Evolutionary conservation across 345 rosid species (phyloP).

Genomic region (Camelina hispida): DNA sequence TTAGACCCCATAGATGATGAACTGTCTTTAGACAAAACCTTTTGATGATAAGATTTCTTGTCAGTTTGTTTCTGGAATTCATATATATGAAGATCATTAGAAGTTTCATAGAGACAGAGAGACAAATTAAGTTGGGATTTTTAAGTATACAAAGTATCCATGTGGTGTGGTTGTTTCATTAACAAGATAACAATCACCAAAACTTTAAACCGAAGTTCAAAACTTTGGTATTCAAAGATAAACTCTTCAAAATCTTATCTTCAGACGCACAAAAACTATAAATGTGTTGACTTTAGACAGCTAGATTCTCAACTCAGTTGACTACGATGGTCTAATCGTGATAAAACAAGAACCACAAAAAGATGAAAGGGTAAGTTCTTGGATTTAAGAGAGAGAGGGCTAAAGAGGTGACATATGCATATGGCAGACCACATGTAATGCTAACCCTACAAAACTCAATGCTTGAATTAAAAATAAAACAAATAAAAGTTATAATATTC

Average conservation of each 20-base stretch:
- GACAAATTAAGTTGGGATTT: neutral
- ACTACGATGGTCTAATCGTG: slow-evolving; percentile 42
- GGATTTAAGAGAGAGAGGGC: slow-evolving; percentile 1
- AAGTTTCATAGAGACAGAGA: slow-evolving; percentile 42
- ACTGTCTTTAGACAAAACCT: slow-evolving; percentile 43
- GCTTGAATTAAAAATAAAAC: slow-evolving; percentile 24
- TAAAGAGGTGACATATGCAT: slow-evolving; percentile 39
- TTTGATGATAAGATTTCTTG: slow-evolving; percentile 27
- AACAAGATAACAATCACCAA: slow-evolving; percentile 11
- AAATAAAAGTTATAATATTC: slow-evolving; percentile 25
- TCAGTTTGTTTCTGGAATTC: slow-evolving; percentile 37
- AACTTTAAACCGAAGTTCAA: neutral
- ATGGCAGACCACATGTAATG: slow-evolving; percentile 54
- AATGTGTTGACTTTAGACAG: slow-evolving; percentile 36
- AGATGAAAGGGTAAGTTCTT: slow-evolving; percentile 30
- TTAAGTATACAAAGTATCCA: slow-evolving; percentile 5
- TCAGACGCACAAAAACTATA: neutral
- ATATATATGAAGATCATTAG: slow-evolving; percentile 29
- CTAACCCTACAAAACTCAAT: slow-evolving; percentile 49
- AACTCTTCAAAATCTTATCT: slow-evolving; percentile 8
- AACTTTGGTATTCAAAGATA: neutral
- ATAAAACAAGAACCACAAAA: slow-evolving; percentile 35
- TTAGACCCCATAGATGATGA: slow-evolving; percentile 41
- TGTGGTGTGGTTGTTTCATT: slow-evolving; percentile 16
- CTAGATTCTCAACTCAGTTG: slow-evolving; percentile 24